phyloP scores from a whole-genome alignment of 2,329 filamentous ascomycete genomes.

The Alternaria arbusti region DNA sequence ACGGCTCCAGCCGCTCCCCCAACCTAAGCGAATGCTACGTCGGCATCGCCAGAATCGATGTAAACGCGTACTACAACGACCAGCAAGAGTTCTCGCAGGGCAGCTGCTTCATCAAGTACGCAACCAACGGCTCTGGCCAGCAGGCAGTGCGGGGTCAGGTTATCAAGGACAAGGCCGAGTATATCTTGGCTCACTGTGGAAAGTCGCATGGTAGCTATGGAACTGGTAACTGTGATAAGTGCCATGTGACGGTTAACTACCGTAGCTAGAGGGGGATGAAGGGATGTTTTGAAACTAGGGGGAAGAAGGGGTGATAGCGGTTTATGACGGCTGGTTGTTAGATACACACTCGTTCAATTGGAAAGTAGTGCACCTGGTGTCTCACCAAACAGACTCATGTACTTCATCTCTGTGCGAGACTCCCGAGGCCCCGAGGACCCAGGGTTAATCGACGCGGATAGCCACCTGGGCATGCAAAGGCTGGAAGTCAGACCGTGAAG shows the following conservation, averaged over 20 bases:
- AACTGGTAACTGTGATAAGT: background rate
- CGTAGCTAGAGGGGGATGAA: background rate
- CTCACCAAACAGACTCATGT: no score
- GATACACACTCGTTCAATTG: background rate
- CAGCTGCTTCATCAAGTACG: background rate
- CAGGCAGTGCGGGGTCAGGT: background rate
- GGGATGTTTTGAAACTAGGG: background rate
- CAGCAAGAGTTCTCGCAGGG: background rate
- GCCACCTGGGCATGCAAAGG: no score
- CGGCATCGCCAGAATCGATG: background rate
- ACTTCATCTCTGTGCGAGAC: no score
- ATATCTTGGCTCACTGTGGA: background rate
- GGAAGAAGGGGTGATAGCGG: background rate
- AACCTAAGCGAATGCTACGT: background rate
- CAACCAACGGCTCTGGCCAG: background rate
- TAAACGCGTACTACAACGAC: background rate
- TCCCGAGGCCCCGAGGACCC: no score
- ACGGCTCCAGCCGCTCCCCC: background rate
- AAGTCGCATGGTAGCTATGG: background rate
- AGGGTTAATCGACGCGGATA: no score
- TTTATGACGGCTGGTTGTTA: rapidly evolving
- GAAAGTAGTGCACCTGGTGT: background rate
- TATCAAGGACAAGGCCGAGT: background rate
- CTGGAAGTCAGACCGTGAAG: no score
- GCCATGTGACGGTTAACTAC: background rate